Base-by-base conservation (phyloP, 768 basidiomycete species). In the Pleurotus cornucopiae region DNA sequence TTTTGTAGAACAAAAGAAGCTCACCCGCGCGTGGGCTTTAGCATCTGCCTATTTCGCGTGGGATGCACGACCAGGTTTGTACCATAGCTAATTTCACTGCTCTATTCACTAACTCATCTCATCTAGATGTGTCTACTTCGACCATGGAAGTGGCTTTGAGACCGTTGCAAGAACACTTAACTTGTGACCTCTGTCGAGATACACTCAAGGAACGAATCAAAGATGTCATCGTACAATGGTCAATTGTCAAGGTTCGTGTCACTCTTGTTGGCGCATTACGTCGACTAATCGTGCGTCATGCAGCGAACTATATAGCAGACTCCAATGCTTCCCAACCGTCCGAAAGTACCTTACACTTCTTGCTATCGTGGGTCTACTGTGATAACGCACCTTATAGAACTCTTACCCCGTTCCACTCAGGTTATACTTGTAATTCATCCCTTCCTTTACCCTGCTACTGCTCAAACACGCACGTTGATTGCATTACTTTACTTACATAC, bases 11-110 rank as follows among this genome's bases (percentile, higher is more conserved):
- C 89, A 91, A 71, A 91, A 90, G 72, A 88, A 82, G 64, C 64
- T 92, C 38, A 87, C 87, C 9, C 73, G 89, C 45, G 89, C 89
- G 4, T 92, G 89, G 89, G 88, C 89, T 12, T 71, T 92, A 30
- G 89, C 90, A 20, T 83, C 86, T 1, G 89, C 89, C 9, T 91
- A 91, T 70, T 79, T 92, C 5, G 87, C 87, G 7, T 91, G 89
- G 89, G 89, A 91, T 68, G 86, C 87, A 37, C 76, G 88, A 55
- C 87, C 89, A 61, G 89, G 88, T 90, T 64, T 57, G 78, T 14
- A 16, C 47, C 3, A 23, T 14, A 21, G 38, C 38, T 52, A 3
- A 43, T 16, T 9, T 47, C 46, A 12, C 44, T 2, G 5, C 6
- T 20, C 12, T n/a, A 25, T 46, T 13, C 21, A 55, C 14, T 45